Evolutionary conservation across 495 filamentous ascomycete species (phyloP), one percentile per base, ranked within the genome.

Genomic region (Xylaria bambusicola): DNA sequence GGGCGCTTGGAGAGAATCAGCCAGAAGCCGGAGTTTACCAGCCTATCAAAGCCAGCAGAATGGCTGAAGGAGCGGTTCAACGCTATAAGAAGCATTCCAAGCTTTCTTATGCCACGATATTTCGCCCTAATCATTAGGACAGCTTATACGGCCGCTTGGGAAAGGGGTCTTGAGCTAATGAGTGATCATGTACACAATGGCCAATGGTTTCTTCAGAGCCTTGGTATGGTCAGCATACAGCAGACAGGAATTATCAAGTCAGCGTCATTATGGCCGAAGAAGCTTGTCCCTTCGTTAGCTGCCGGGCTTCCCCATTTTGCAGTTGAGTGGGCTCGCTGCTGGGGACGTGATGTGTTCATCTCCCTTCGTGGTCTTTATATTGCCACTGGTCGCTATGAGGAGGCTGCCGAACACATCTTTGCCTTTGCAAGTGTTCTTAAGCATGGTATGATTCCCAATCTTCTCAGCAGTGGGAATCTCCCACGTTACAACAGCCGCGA

Each of bases 381-480:
- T 31, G 90, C 89, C 42, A 97, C 93, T 20, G 91, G 92, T 4
- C 86, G 93, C 9, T 96, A 86, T 66, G 84, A 82, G 4, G 92
- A 97, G 65, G 94, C 93, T 15, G 90, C 84, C 62, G 91, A 97
- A 72, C 95, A 98, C 68, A 96, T 99, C 60, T 77, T 91, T 50
- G 95, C 94, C 44, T 99, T 99, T 76, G 92, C 91, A 0, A 96
- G 91, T 69, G 92, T 99, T 9, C 78, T 99, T 49, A 98, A 98
- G 77, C 95, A 99, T 69, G 95, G 95, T 44, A 97, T 98, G 95
- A 91, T 98, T 53, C 95, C 95, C 12, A 99, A 99, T 64, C 81
- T 99, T 10, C 82, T 99, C 17, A 84, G 90, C 62, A 88, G 88
- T 63, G 92, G 95, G 17, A 89, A 87, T 40, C 79, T 84, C n/a